Percentiles rank a stretch among this genome's conserved stretches.
These are phyloP conservation scores for Fusarium ambrosium DNA, from an alignment of 2,329 filamentous ascomycete genomes.

Conservation along the genomic window DNA sequence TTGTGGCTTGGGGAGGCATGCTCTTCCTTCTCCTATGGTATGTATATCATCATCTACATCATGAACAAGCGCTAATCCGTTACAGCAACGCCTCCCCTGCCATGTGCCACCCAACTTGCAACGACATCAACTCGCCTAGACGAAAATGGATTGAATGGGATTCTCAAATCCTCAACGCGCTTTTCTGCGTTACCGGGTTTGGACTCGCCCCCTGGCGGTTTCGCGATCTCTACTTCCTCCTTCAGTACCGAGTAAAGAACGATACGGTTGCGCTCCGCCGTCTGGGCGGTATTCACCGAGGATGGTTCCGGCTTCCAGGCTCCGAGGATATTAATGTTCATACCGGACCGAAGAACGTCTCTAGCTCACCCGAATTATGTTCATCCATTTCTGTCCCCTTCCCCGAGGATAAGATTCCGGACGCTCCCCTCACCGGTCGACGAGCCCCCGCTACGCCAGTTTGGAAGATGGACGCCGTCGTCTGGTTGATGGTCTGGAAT, in stretches of 20 bases:
- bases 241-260: slow-evolving; percentile 71
- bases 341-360: slow-evolving; percentile 67
- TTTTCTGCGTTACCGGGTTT: slow-evolving; percentile 91
- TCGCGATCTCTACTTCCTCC: slow-evolving; percentile 80
- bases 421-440: slow-evolving; percentile 77
- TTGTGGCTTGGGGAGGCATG: slow-evolving; percentile 93
- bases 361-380: slow-evolving; percentile 55
- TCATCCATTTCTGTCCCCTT: slow-evolving; percentile 64
- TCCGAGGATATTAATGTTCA: slow-evolving; percentile 70
- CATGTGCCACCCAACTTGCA: slow-evolving; percentile 79
- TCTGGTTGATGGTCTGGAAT: slow-evolving; percentile 85
- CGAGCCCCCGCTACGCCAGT: slow-evolving; percentile 75
- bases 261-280: slow-evolving; percentile 71
- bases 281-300: slow-evolving; percentile 79
- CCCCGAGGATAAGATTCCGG: slow-evolving; percentile 73
- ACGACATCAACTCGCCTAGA: slow-evolving; percentile 81
- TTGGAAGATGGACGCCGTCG: slow-evolving; percentile 85
- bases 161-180: slow-evolving; percentile 81
- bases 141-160: slow-evolving; percentile 88
- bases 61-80: slow-evolving; percentile 17
- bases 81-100: slow-evolving; percentile 62
- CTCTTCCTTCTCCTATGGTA: slow-evolving; percentile 87
- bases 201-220: slow-evolving; percentile 88
- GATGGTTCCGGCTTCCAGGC: slow-evolving; percentile 81
- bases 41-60: not conserved